Base-by-base conservation (phyloP, 805 yeast species). In the Blastobotrys peoriensis region DNA sequence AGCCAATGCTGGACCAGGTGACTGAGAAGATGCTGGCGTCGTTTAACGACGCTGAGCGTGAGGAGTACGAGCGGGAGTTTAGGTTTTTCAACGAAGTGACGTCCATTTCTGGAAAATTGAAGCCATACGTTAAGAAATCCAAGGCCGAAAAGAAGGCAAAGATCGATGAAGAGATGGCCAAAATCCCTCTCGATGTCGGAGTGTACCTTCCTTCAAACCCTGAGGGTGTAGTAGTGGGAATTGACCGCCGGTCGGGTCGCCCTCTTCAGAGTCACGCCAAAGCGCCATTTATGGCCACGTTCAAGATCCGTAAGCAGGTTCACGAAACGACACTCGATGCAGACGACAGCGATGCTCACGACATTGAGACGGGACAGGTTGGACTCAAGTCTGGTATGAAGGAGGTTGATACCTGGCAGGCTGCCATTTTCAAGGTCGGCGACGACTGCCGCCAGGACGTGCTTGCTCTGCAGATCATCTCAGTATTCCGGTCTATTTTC, bases 401-500 rank as follows among this genome's bases (percentile, higher is more conserved):
- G 20, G 71, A 74, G 3, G 61, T 76, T 40, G 91, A 85, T 41
- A 76, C 73, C 52, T 84, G 95, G 94, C 88, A 88, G 60, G 81
- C 94, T 59, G 98, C 98, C 10, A 94, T 93, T 62, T 93, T 93
- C 76, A 93, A 93, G 65, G 98, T 93, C 44, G 99, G 99, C 49
- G 99, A 93, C 67, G 99, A 93, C 66, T 91, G 98, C 69, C 77
- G 99, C 55, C 99, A 93, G 65, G 99, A 93, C 66, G 91, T 93
- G 40, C 73, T 93, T 53, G 97, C 96, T 0, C 69, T 93, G 47
- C 99, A 93, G 61, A 70, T 93, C 59, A 83, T 94, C 46, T 83
- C 96, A 3, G 81, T 93, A 30, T 93, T 94, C 72, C 76, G 95
- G 56, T 80, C 91, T 36, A 86, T 93, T 42, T 93, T 96, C 94